phyloP scores from a whole-genome alignment of 2,329 filamentous ascomycete species.

The Alternaria angustiovoidea region DNA sequence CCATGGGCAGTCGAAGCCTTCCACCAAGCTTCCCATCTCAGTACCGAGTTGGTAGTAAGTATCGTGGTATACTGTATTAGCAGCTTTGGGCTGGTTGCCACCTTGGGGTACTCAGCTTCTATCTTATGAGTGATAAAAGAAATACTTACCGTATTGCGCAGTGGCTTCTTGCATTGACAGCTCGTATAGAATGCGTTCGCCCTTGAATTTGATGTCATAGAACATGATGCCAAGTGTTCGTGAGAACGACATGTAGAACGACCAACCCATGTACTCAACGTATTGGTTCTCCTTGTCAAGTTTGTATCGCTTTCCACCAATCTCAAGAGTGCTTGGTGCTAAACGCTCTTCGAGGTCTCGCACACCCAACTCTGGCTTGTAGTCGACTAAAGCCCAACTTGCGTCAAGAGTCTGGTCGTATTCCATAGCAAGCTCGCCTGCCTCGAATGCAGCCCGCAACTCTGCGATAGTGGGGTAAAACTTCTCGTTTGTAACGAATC shows the following conservation, averaged over 20 bases:
- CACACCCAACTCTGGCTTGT: slow-evolving; percentile 38
- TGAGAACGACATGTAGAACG: slow-evolving; percentile 61
- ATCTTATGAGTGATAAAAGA: background rate
- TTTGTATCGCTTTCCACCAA: slow-evolving; percentile 53
- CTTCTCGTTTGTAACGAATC: slow-evolving; percentile 59
- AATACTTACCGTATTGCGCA: slow-evolving; percentile 57
- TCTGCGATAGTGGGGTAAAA: slow-evolving; percentile 61
- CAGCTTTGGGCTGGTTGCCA: slow-evolving; percentile 8
- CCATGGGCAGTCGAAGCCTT: slow-evolving; percentile 60
- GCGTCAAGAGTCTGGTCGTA: slow-evolving; percentile 58
- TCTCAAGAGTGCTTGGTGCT: slow-evolving; percentile 52
- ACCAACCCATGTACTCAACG: slow-evolving; percentile 60
- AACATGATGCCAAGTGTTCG: slow-evolving; percentile 60
- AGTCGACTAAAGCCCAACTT: slow-evolving; percentile 56
- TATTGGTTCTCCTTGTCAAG: slow-evolving; percentile 56
- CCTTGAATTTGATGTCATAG: slow-evolving; percentile 64
- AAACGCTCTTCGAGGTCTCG: slow-evolving; percentile 52
- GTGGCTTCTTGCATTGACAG: slow-evolving; percentile 64
- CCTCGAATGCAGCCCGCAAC: slow-evolving; percentile 58
- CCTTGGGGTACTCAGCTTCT: background rate
- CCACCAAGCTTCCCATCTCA: slow-evolving; percentile 53
- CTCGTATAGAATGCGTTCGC: slow-evolving; percentile 64
- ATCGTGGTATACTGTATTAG: slow-evolving; percentile 51
- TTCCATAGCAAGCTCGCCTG: slow-evolving; percentile 50
- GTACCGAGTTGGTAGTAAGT: slow-evolving; percentile 59